Evolutionary conservation across 1,284 basidiomycete species (phyloP).

Genomic region (Trichosporon sp.): DNA sequence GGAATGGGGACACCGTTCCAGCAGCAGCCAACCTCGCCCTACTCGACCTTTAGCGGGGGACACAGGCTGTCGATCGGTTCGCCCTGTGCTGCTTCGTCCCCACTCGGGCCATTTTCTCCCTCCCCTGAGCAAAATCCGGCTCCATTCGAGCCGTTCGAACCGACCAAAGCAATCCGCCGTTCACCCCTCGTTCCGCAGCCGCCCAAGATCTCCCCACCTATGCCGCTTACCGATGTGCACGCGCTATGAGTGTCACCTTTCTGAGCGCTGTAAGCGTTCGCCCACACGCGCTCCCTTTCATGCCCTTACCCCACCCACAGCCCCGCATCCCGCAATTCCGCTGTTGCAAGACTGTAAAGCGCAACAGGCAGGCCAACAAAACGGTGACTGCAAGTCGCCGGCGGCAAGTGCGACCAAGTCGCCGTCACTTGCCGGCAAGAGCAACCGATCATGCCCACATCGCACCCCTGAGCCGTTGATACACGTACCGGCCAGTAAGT

Average conservation of each 20-base stretch:
- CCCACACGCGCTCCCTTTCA: no score
- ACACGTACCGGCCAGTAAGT: not conserved
- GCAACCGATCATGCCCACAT: not conserved
- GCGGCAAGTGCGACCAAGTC: not conserved
- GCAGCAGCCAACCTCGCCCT: not conserved
- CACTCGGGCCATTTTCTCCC: not conserved
- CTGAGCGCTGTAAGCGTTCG: no score
- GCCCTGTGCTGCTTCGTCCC: not conserved
- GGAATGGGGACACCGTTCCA: not conserved
- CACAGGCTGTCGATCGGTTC: not conserved
- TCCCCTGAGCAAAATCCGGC: not conserved
- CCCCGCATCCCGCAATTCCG: no score
- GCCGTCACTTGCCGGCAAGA: not conserved
- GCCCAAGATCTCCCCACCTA: not conserved
- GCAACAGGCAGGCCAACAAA: not conserved
- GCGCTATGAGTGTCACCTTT: not conserved
- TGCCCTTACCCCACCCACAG: not conserved
- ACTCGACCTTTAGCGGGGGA: not conserved
- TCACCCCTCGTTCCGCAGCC: not conserved
- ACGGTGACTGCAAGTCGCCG: not conserved
- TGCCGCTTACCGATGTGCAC: not conserved
- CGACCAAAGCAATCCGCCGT: not conserved
- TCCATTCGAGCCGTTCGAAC: not conserved
- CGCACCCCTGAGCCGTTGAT: not conserved
- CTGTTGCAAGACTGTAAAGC: not conserved